Percentiles rank a stretch among this genome's conserved stretches.
Evolutionary conservation across 192 early-diverging fungal genomes (phyloP).

Genomic region (Phycomyces nitens): DNA sequence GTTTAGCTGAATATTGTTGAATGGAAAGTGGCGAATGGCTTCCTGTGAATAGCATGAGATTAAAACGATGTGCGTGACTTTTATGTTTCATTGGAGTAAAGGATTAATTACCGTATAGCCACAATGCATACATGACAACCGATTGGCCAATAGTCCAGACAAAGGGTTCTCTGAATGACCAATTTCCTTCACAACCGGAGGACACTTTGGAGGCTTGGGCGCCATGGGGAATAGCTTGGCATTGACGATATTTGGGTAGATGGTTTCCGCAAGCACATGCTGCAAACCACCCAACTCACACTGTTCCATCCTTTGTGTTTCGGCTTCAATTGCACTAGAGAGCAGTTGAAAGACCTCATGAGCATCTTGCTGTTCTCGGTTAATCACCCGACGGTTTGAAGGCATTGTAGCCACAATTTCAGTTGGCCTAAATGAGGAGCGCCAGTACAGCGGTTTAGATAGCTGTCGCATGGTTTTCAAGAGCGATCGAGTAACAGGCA

Average conservation of each 20-base stretch:
- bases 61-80: background rate
- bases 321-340: conserved; percentile 66
- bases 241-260: background rate
- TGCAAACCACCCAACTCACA: background rate
- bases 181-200: background rate
- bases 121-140: conserved; percentile 75
- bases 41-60: conserved; percentile 36
- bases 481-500: conserved; percentile 19
- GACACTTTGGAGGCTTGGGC: background rate
- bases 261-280: background rate
- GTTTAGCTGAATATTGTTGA: conserved; percentile 73
- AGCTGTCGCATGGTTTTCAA: conserved; percentile 24
- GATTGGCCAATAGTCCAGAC: conserved; percentile 69
- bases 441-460: conserved; percentile 27
- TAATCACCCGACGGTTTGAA: conserved; percentile 49
- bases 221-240: background rate
- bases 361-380: conserved; percentile 79
- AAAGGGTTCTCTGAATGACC: conserved; percentile 56
- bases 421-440: conserved; percentile 53
- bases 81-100: background rate
- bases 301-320: conserved; percentile 36
- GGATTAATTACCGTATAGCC: conserved; percentile 58
- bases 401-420: conserved; percentile 59
- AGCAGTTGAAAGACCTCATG: conserved; percentile 83
- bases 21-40: conserved; percentile 74